A percentile compares a stretch with the other conserved stretches of the same genome.
Conservation (phyloP, 495 filamentous ascomycete genomes). For the Aspergillus homomorphus region DNA sequence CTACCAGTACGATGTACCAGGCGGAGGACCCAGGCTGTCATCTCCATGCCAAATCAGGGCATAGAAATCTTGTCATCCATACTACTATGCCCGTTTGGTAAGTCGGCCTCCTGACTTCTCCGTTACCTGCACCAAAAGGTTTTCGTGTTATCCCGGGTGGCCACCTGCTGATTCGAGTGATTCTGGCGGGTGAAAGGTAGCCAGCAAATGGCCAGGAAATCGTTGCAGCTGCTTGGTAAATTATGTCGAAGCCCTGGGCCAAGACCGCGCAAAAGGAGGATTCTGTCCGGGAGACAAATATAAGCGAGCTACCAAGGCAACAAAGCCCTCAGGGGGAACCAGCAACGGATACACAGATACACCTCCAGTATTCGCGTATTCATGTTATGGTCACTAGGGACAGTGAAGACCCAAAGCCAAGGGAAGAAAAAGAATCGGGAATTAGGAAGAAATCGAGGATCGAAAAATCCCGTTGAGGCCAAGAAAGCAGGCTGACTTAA, state of each 20-base stretch:
- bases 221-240: not conserved
- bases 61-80: not conserved
- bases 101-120: not conserved
- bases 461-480: not conserved
- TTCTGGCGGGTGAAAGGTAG: no score
- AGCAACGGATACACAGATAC: not conserved
- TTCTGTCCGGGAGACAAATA: not conserved
- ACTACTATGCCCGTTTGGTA: slow-evolving; percentile 2
- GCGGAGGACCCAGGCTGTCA: not conserved
- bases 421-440: not conserved
- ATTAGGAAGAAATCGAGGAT: not conserved
- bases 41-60: not conserved
- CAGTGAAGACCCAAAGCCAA: not conserved
- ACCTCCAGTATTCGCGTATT: not conserved
- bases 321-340: not conserved
- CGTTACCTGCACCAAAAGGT: not conserved
- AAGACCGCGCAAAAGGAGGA: not conserved
- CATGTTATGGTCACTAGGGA: not conserved
- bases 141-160: not conserved
- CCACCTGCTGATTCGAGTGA: not conserved
- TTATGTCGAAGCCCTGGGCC: not conserved
- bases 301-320: not conserved
- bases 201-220: not conserved
- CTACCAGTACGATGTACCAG: not conserved
- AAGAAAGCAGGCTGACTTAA: not conserved